Evolutionary conservation across 805 yeast genomes (phyloP).

Genomic region (Pichia thaimueangensis): DNA sequence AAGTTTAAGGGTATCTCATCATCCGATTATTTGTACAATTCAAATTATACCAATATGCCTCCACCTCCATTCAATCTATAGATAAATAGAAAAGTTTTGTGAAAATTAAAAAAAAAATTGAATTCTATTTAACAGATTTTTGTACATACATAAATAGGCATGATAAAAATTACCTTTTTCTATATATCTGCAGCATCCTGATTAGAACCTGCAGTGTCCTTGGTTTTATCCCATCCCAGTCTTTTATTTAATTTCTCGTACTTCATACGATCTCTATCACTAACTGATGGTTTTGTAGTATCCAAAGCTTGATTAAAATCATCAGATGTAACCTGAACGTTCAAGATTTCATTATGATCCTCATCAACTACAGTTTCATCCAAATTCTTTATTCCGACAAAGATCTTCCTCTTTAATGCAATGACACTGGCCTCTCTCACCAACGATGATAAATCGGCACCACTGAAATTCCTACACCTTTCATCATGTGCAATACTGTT

Average conservation of each 20-base stretch:
- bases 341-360: slow-evolving; percentile 15
- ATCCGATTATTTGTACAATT: slow-evolving; percentile 54
- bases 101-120: too few species aligned
- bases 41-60: slow-evolving; percentile 30
- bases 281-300: slow-evolving; percentile 83
- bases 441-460: slow-evolving; percentile 91
- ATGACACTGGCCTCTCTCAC: slow-evolving; percentile 91
- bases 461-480: slow-evolving; percentile 84
- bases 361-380: slow-evolving; percentile 34
- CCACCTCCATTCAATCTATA: slow-evolving; percentile 13
- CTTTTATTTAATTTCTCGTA: slow-evolving; percentile 69
- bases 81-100: too few species aligned
- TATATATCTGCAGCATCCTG: slow-evolving; percentile 7
- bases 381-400: slow-evolving; percentile 41
- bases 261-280: slow-evolving; percentile 72
- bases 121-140: too few species aligned
- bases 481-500: slow-evolving; percentile 60
- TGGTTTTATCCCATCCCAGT: slow-evolving; percentile 60
- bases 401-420: slow-evolving; percentile 73
- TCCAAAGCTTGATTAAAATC: slow-evolving; percentile 71
- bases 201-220: neutral
- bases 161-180: too few species aligned
- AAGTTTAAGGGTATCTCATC: slow-evolving; percentile 53
- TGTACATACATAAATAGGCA: too few species aligned
- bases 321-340: slow-evolving; percentile 47